A percentile compares a stretch with the other conserved stretches of the same genome.
Evolutionary conservation across 129 eudicot species (phyloP).

Genomic region (Pseudognaphalium luteoalbum): DNA sequence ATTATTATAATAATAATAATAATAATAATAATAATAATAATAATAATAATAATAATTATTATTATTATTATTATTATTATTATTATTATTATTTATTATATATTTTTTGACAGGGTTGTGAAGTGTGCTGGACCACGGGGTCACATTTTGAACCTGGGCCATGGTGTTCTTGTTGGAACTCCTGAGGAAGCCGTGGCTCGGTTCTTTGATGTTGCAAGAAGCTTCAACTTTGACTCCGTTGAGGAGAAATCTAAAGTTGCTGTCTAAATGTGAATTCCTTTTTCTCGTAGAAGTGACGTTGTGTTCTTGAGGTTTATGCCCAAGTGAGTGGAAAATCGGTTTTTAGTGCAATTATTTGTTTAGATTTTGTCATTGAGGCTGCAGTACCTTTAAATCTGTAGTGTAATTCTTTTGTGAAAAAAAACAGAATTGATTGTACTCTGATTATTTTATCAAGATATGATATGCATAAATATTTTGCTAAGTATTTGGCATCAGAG

Average conservation of each 20-base stretch:
- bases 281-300: slow-evolving; percentile 16
- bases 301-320: slow-evolving; percentile 15
- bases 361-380: slow-evolving; percentile 23
- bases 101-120: slow-evolving; percentile 69
- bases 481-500: not conserved
- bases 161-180: slow-evolving; percentile 98
- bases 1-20: too few relatives aligned
- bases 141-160: slow-evolving; percentile 91
- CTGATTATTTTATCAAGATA: slow-evolving; percentile 23
- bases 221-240: slow-evolving; percentile 58
- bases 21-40: too few relatives aligned
- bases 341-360: slow-evolving; percentile 8
- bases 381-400: slow-evolving; percentile 12
- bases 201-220: slow-evolving; percentile 87
- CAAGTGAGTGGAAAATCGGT: slow-evolving; percentile 9
- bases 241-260: slow-evolving; percentile 46
- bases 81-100: too few relatives aligned
- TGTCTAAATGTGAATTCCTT: slow-evolving; percentile 37
- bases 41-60: too few relatives aligned
- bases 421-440: slow-evolving; percentile 24
- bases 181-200: slow-evolving; percentile 99
- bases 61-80: too few relatives aligned
- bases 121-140: slow-evolving; percentile 84
- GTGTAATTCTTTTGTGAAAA: slow-evolving; percentile 24
- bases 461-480: not conserved